Base-by-base conservation (phyloP, 1,284 basidiomycete genomes). In the Rhodotorula sp. region DNA sequence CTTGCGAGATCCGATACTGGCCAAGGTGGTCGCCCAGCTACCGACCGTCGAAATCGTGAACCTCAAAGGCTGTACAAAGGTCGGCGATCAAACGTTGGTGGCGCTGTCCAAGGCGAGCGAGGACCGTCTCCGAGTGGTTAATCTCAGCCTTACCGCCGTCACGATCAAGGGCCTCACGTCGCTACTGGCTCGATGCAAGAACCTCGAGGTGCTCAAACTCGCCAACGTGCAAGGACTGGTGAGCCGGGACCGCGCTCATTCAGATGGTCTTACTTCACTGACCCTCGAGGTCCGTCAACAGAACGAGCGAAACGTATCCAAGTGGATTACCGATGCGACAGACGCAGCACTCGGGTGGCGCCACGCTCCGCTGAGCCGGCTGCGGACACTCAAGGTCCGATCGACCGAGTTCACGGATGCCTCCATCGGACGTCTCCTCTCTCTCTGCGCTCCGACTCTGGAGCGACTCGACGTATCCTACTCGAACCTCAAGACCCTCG, bases 391-490 rank as follows among this genome's bases (percentile, higher is more conserved):
- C 56, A 79, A 79, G 39, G 69, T 79, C 48, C 72, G 76, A 21
- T 70, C 71, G 3, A 79, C 78, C 29, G 71, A 75, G 47, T 20
- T 77, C 18, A 71, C 72, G 21, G 78, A 79, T 54, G 54, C 69
- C 31, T 71, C 73, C 2, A 67, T 79, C 59, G 73, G 74, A 48
- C 70, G 77, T 7, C 59, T 78, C 4, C 68, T 79, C 34, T 56
- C 73, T 3, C 72, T 79, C 54, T 78, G 78, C 69, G 59, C 72
- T 4, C 59, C 70, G 6, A 63, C 75, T 15, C 67, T 79, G 48
- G 49, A 60, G 2, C 69, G 62, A 3, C 78, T 79, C 70, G 78
- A 79, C 66, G 71, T 79, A 43, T 79, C 78, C 20, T 78, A 69
- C 68, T 75, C 78, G 5, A 47, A 52, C 18, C 67, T 77, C 58